Evolutionary conservation across 1,139 yeast species (phyloP).

Genomic region (Pichia cactophila): DNA sequence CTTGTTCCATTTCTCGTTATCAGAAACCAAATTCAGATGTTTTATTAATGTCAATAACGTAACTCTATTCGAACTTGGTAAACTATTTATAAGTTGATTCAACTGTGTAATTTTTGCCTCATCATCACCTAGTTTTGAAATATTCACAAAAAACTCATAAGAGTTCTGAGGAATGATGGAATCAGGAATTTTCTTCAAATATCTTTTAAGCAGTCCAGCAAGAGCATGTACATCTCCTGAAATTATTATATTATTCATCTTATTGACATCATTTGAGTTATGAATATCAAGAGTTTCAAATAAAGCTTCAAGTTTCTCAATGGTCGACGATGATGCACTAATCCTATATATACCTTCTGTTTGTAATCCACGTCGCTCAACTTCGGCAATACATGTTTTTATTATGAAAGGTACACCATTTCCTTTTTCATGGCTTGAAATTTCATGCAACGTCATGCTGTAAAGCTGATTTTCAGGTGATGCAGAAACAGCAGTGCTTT

Average conservation of each 20-base stretch:
- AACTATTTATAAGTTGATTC: constrained; percentile 18
- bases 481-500: constrained; percentile 8
- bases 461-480: constrained; percentile 26
- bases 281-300: constrained; percentile 29
- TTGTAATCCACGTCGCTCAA: constrained; percentile 65
- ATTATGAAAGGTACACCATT: constrained; percentile 59
- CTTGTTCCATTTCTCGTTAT: constrained; percentile 44
- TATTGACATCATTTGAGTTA: constrained; percentile 32
- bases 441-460: constrained; percentile 45
- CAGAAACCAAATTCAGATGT: constrained; percentile 57
- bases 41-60: constrained; percentile 49
- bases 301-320: constrained; percentile 44
- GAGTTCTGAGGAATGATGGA: constrained; percentile 69
- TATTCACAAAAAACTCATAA: constrained; percentile 59
- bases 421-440: constrained; percentile 54
- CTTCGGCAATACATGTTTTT: constrained; percentile 66
- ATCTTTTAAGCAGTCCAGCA: constrained; percentile 80
- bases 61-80: constrained; percentile 65
- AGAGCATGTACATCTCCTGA: constrained; percentile 78
- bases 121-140: constrained; percentile 30
- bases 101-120: constrained; percentile 29
- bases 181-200: constrained; percentile 74
- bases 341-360: constrained; percentile 87
- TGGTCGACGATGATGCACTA: constrained; percentile 79
- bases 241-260: constrained; percentile 38